These are phyloP conservation scores for Epichloe baconii DNA, from an alignment of 2,329 filamentous ascomycete genomes.

Conservation along the genomic window DNA sequence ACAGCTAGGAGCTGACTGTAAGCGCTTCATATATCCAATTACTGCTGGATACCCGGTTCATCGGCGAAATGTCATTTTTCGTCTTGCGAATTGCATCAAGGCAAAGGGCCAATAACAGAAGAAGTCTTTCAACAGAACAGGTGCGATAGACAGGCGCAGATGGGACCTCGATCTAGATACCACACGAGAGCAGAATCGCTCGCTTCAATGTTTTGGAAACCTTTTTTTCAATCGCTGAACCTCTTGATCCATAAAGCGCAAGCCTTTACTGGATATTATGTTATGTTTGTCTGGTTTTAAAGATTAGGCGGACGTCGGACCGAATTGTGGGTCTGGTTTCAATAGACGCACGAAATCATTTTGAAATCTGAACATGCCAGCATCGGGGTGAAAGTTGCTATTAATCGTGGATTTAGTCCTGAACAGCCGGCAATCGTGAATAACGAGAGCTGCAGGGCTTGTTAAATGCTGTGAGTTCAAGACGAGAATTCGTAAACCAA, in stretches of 20 bases:
- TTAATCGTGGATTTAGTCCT: no score
- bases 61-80: slow-evolving; percentile 75
- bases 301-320: neutral
- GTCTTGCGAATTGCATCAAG: neutral
- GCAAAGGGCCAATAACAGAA: neutral
- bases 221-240: neutral
- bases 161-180: neutral
- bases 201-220: neutral
- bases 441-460: no score
- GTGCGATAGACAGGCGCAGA: neutral
- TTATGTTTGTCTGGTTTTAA: neutral
- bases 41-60: neutral
- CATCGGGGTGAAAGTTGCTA: no score
- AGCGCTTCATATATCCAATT: neutral
- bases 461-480: no score
- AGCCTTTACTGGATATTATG: no score
- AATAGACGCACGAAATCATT: neutral
- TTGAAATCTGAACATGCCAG: neutral
- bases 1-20: neutral
- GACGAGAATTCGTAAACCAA: no score
- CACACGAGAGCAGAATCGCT: neutral
- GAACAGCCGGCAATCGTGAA: no score
- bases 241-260: neutral
- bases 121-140: neutral
- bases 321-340: neutral